A percentile compares a stretch with the other conserved stretches of the same genome.
These are phyloP conservation scores for Boletus subparvulus DNA, from an alignment of 768 basidiomycete genomes.

Conservation along the genomic window DNA sequence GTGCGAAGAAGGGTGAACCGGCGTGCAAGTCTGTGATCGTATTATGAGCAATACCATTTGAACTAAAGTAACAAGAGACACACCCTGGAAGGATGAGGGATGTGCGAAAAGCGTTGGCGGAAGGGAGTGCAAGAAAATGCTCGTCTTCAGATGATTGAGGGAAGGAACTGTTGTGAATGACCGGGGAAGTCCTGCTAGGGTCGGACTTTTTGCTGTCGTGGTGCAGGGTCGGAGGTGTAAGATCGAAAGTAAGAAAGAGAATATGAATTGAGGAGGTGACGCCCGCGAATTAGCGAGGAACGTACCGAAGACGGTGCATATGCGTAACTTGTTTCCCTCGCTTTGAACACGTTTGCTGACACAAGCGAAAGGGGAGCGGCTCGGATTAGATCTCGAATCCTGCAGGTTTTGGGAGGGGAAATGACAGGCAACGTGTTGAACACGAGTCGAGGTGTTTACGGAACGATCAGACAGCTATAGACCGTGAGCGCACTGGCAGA, in stretches of 20 bases:
- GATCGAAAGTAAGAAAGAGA: conserved; percentile 20
- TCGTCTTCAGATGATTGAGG: conserved; percentile 37
- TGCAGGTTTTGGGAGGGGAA: conserved; percentile 23
- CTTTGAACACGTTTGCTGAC: conserved; percentile 66
- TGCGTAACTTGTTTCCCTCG: conserved; percentile 44
- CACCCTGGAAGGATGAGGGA: conserved; percentile 85
- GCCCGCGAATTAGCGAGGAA: conserved; percentile 30
- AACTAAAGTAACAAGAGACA: conserved; percentile 32
- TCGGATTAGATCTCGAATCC: conserved; percentile 33
- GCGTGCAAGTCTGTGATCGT: conserved; percentile 62
- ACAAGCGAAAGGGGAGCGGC: conserved; percentile 26
- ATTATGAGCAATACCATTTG: conserved; percentile 9
- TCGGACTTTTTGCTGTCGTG: conserved; percentile 74
- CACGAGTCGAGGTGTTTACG: conserved; percentile 58
- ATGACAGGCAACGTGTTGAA: conserved; percentile 69
- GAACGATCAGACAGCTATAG: conserved; percentile 12
- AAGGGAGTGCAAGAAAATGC: conserved; percentile 57
- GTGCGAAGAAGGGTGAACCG: conserved; percentile 80
- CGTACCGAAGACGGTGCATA: conserved; percentile 87
- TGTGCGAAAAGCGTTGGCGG: conserved; percentile 77
- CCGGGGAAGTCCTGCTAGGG: conserved; percentile 47
- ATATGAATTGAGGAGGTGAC: conserved; percentile 28
- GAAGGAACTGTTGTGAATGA: conserved; percentile 34
- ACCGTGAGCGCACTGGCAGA: conserved; percentile 1
- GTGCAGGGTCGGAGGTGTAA: conserved; percentile 25